Evolutionary conservation across 176 grass and related monocot genomes (phyloP).

Genomic region (Echinochloa phyllopogon): DNA sequence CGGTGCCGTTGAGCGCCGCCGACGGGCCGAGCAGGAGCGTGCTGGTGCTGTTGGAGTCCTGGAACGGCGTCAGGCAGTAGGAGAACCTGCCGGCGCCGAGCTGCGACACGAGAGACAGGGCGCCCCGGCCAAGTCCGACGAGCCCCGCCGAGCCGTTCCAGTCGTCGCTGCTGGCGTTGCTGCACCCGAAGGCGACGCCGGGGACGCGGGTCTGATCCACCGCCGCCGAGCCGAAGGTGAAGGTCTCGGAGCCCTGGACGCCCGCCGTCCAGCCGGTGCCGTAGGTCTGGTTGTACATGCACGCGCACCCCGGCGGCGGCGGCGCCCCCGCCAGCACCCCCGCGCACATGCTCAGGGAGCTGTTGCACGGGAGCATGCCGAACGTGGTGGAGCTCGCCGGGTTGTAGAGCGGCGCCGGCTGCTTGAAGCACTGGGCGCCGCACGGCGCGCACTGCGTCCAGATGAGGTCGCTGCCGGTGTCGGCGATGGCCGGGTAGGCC

Average conservation of each 20-base stretch:
- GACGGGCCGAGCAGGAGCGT: conserved; percentile 54
- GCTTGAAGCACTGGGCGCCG: conserved; percentile 47
- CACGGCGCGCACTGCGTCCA: conserved; percentile 74
- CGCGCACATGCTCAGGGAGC: conserved; percentile 49
- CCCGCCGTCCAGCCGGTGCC: conserved; percentile 69
- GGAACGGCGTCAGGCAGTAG: conserved; percentile 70
- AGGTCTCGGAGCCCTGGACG: conserved; percentile 57
- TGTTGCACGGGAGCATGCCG: conserved; percentile 59
- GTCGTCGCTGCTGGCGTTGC: conserved; percentile 51
- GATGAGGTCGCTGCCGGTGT: conserved; percentile 78
- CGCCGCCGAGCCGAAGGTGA: conserved; percentile 58
- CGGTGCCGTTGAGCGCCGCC: conserved; percentile 37
- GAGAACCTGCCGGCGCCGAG: conserved; percentile 68
- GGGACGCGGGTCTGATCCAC: conserved; percentile 33
- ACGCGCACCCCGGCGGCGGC: conserved; percentile 47
- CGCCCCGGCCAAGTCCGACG: conserved; percentile 60
- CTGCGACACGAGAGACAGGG: conserved; percentile 69
- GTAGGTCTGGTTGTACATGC: conserved; percentile 72
- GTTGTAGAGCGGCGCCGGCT: conserved; percentile 55
- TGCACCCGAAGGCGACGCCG: conserved; percentile 62
- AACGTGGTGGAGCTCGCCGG: conserved; percentile 64
- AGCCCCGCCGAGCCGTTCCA: conserved; percentile 55
- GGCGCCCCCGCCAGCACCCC: background rate
- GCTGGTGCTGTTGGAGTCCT: conserved; percentile 58
- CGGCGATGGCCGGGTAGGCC: conserved; percentile 53